Percentiles rank a stretch among this genome's conserved stretches.
Conservation (phyloP, 257 asterid genomes). For the Solanum chilense region DNA sequence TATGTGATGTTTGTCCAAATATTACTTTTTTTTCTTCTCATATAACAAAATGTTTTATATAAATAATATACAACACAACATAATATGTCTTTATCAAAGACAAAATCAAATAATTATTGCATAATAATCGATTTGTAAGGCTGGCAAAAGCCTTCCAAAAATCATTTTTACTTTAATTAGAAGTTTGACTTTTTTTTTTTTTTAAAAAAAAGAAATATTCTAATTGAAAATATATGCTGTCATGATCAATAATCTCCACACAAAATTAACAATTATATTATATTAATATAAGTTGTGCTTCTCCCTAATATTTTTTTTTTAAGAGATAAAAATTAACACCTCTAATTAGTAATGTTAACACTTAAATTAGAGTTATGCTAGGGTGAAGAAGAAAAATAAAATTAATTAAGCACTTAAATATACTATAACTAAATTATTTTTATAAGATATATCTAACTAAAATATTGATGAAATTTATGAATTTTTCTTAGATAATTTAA, state of each 20-base stretch:
- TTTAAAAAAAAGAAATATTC: not conserved
- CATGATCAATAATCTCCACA: not conserved
- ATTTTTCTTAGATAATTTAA: not conserved
- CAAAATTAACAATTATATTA: not conserved
- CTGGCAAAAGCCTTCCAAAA: not conserved
- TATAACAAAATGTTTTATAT: not conserved
- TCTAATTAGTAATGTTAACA: not conserved
- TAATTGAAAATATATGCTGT: not conserved
- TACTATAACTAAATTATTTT: not conserved
- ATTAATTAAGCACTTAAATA: not conserved
- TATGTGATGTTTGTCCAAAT: not conserved
- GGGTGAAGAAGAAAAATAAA: not conserved
- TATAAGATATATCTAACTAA: not conserved
- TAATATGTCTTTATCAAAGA: not conserved
- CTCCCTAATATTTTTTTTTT: not conserved
- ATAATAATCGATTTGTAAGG: not conserved
- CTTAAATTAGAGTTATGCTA: not conserved
- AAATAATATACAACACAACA: not conserved
- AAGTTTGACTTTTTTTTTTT: not conserved
- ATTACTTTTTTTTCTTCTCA: not conserved
- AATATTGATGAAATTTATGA: not conserved
- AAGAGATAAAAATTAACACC: not conserved
- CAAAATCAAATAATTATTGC: not conserved
- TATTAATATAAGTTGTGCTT: not conserved
- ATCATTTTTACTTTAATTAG: not conserved